Evolutionary conservation across 257 asterid genomes (phyloP), one percentile per base, ranked within the genome.

Genomic region (Solanum clarkiae): DNA sequence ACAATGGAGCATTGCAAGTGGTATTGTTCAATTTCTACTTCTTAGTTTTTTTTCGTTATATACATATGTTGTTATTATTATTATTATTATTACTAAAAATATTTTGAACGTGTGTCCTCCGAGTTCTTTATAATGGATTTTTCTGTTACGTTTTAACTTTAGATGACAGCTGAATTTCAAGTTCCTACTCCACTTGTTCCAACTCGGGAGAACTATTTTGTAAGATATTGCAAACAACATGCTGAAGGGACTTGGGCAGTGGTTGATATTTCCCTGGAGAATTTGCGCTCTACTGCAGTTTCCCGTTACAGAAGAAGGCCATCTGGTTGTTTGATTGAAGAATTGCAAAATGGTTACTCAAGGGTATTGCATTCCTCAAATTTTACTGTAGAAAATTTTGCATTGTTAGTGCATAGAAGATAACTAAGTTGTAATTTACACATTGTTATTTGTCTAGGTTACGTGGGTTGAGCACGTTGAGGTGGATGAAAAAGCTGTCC

Each of bases 91-190:
- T 51, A 51, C 55, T 11, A 6, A 4, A 4, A 29, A 66, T 59
- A 66, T n/a, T 22, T 22, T 63, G 63, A 57, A 1, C 24, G 12
- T 22, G 9, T 63, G 42, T 36, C 6, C 6, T 36, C 42, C 6
- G 29, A 22, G 12, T 22, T 62, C 18, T 71, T 71, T 71, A 16
- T 77, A 26, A 16, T 77, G 17, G 26, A 15, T 77, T 51, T 51
- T 9, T 26, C 10, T 9, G 49, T 85, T 62, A 11, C 3, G 4
- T 47, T 15, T 51, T 29, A 6, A 72, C 18, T 8, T 59, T 87
- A 94, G 98, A 93, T 94, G 97, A 93, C 94, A 18, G 97, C 98
- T 15, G 98, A 94, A 86, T 90, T 93, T 87, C 98, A 94, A 71
- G 94, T 94, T 22, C 98, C 98, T 0, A 91, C 98, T 44, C 97